phyloP scores from a whole-genome alignment of 2,329 filamentous ascomycete genomes.

The Phialophora macrospora region DNA sequence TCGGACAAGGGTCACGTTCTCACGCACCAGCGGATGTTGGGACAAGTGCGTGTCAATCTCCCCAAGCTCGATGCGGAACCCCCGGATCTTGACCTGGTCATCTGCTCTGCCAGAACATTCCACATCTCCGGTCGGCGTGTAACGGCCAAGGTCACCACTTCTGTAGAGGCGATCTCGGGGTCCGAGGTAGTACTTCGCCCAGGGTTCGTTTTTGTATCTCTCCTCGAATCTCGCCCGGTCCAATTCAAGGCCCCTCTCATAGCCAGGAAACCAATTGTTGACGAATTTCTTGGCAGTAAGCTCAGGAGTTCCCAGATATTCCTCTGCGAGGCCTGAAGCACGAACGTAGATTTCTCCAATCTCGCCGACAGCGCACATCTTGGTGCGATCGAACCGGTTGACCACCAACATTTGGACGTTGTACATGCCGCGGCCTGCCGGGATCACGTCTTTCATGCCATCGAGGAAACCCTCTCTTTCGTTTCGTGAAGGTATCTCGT shows the following conservation, averaged over 20 bases:
- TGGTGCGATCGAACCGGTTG: slow-evolving; percentile 67
- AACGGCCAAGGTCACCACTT: slow-evolving; percentile 83
- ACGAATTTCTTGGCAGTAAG: slow-evolving; percentile 79
- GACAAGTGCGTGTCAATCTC: slow-evolving; percentile 88
- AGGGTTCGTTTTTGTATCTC: slow-evolving; percentile 65
- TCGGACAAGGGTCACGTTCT: slow-evolving; percentile 83
- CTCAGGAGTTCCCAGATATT: slow-evolving; percentile 68
- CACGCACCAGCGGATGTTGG: slow-evolving; percentile 74
- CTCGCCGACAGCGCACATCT: slow-evolving; percentile 78
- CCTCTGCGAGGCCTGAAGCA: slow-evolving; percentile 81
- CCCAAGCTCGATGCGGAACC: slow-evolving; percentile 91
- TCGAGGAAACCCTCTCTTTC: slow-evolving; percentile 69
- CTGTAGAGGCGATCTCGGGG: slow-evolving; percentile 85
- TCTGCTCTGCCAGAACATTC: slow-evolving; percentile 82
- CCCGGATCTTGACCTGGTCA: slow-evolving; percentile 92
- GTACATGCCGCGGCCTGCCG: slow-evolving; percentile 83
- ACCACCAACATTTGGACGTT: slow-evolving; percentile 89
- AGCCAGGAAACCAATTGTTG: slow-evolving; percentile 83
- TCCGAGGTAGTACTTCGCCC: slow-evolving; percentile 78
- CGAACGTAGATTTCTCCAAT: slow-evolving; percentile 83
- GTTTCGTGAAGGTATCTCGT: slow-evolving; percentile 70
- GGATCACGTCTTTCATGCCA: slow-evolving; percentile 73
- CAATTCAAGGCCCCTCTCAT: slow-evolving; percentile 68
- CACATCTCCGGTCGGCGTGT: slow-evolving; percentile 71
- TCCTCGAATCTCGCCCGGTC: slow-evolving; percentile 61